Base-by-base conservation (phyloP, 345 rosid genomes). In the Odontarrhena argentea region DNA sequence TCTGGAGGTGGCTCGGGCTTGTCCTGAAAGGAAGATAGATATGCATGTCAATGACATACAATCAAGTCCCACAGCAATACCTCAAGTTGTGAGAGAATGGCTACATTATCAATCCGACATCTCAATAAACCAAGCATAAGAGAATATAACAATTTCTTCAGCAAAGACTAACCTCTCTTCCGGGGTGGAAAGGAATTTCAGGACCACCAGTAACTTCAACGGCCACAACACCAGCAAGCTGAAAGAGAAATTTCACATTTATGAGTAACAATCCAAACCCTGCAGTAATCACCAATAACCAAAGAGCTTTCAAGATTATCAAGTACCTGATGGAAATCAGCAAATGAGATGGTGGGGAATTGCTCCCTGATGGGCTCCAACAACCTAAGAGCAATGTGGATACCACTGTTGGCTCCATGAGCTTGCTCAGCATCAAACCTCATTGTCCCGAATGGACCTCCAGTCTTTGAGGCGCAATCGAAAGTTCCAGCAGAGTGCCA, bases 401-500 rank as follows among this genome's bases (percentile, higher is more conserved):
- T 87, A 52, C 98, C 98, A 60, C 53, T 80, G 84, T 93, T 93
- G 15, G 98, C 97, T 4, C 53, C 87, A 69, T 93, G 98, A 50
- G 87, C 87, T 43, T 78, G 78, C 84, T 93, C 97, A 2, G 73
- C 86, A 0, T 79, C 52, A 4, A 78, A 54, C 80, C 59, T 90
- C 86, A 93, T 88, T 49, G 98, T 93, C 11, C 98, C 98, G 13
- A 86, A 93, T 0, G 98, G 98, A 41, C 98, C 98, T 2, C 98
- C 98, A 15, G 96, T 85, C 76, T 73, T 93, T 2, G 94, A 72
- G 77, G 79, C 77, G 70, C 84, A 87, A 47, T 93, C 98, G 49
- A 58, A 93, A 1, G 98, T 93, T 42, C 98, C 98, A 47, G 98
- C 96, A 2, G 98, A 88, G 86, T 93, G 98, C 98, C 98, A 90